Percentiles rank a stretch among this genome's conserved stretches.
These are phyloP conservation scores for Tetrapisispora fleetii DNA, from an alignment of 805 yeast species.

Conservation along the genomic window DNA sequence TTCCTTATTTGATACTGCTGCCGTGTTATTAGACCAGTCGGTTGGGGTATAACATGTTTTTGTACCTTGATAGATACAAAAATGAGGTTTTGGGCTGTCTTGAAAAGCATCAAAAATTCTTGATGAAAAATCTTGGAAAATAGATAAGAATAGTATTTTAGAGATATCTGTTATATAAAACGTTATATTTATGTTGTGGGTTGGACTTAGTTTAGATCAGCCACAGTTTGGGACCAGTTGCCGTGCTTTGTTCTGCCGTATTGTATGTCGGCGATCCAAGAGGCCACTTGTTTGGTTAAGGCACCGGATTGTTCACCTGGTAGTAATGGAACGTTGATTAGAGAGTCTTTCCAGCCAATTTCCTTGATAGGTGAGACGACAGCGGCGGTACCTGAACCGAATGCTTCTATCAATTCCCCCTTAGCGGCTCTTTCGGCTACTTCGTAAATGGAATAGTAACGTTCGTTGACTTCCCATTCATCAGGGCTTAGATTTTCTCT, in stretches of 20 bases:
- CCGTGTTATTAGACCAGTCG: too few species aligned
- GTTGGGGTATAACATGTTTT: too few species aligned
- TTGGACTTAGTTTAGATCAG: conserved; percentile 13
- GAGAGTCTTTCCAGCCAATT: conserved; percentile 67
- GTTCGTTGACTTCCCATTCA: conserved; percentile 78
- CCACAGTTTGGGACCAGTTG: conserved; percentile 35
- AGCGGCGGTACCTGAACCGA: conserved; percentile 98
- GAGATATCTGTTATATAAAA: neutral
- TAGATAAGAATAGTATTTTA: too few species aligned
- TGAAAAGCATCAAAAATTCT: too few species aligned
- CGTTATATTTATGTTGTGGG: neutral
- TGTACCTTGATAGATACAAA: too few species aligned
- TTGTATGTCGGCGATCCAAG: conserved; percentile 83
- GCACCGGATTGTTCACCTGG: conserved; percentile 71
- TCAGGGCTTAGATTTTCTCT: conserved; percentile 59
- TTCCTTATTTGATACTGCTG: too few species aligned
- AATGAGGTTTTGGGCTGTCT: too few species aligned
- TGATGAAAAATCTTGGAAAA: too few species aligned
- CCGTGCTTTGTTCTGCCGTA: conserved; percentile 70
- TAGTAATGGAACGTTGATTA: conserved; percentile 66
- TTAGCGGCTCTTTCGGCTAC: conserved; percentile 62
- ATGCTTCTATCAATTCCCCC: conserved; percentile 85
- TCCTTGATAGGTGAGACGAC: conserved; percentile 85
- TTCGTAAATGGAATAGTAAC: conserved; percentile 73
- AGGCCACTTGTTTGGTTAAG: conserved; percentile 62